A percentile compares a stretch with the other conserved stretches of the same genome.
phyloP scores from a whole-genome alignment of 2,329 filamentous ascomycete genomes.

The Sporothrix sp. region DNA sequence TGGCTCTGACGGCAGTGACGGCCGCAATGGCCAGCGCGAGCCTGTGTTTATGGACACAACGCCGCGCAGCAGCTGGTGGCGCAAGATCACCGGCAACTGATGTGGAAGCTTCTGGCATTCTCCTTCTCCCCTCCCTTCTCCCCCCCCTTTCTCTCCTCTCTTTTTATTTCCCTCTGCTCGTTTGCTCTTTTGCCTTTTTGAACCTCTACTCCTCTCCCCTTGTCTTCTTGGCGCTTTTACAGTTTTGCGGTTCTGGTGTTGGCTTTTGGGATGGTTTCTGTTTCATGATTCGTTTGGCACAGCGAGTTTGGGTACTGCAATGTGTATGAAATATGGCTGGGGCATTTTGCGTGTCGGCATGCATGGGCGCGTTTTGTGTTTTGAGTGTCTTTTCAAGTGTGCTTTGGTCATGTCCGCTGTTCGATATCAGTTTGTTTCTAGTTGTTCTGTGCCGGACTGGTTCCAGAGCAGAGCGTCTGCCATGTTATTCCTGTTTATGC shows the following conservation, averaged over 20 bases:
- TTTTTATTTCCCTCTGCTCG: background rate
- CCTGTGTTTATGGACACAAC: constrained; percentile 36
- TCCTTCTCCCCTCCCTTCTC: background rate
- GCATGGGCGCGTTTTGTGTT: background rate
- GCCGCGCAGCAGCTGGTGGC: constrained; percentile 51
- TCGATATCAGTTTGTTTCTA: constrained; percentile 1
- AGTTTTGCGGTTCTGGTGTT: background rate
- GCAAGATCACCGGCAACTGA: constrained; percentile 36
- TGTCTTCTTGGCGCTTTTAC: background rate
- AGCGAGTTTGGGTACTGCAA: constrained; percentile 1
- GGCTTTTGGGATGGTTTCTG: background rate
- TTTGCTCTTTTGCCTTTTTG: background rate
- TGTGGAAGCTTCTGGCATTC: background rate
- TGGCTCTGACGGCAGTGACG: constrained; percentile 27
- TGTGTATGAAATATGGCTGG: constrained; percentile 5
- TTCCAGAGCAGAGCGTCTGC: background rate
- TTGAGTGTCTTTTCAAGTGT: no score
- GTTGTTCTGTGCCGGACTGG: background rate
- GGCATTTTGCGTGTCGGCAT: background rate
- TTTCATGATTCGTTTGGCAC: background rate
- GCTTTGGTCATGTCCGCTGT: background rate
- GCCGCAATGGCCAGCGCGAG: constrained; percentile 31
- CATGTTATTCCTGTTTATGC: background rate
- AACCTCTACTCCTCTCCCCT: background rate
- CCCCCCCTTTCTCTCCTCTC: background rate